Base-by-base conservation (phyloP, 2,329 filamentous ascomycete species). In the Aquanectria penicillioides region DNA sequence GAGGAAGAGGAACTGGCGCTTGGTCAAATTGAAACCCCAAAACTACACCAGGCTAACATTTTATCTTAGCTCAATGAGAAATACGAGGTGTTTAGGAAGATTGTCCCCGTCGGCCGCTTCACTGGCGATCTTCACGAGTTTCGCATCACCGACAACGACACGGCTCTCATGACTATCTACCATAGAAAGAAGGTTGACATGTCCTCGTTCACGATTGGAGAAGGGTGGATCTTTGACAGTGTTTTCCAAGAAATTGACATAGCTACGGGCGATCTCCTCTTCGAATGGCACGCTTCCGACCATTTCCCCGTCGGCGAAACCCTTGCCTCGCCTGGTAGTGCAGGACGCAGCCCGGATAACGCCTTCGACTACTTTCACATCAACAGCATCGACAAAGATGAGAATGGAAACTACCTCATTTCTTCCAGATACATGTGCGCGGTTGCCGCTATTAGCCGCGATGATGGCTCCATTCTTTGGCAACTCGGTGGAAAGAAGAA, bases 301-400 rank as follows among this genome's bases (percentile, higher is more conserved):
- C 69, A 76, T 57, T 73, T 74, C n/a, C 23, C 51, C 2, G 26
- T 68, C 22, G 25, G 38, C 13, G 57, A 64, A n/a, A 66, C 49
- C 26, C 43, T 62, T n/a, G 51, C 59, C 18, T 28, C 47, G 3
- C 49, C 62, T n/a, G 55, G 61, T n/a, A 57, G 65, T 15, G 57
- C 62, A 17, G 70, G 71, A 5, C 67, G 59, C 22, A 70, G 66
- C 29, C 64, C 65, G 37, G 37, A 63, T n/a, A 34, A 34, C 11
- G 62, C 78, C 1, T 86, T 82, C 72, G 83, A 87, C 68, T 85
- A 79, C 59, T 86, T 85, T 68, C 83, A 86, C 68, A 80, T 86
- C 71, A 85, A 86, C 71, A 82, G 81, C 29, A 73, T 86, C 23
- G 80, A 84, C 64, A 84, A 85, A 66, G 79, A 80, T 49, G 64